These are phyloP conservation scores for Crucihimalaya himalaica DNA, from an alignment of 345 rosid genomes.

Conservation along the genomic window DNA sequence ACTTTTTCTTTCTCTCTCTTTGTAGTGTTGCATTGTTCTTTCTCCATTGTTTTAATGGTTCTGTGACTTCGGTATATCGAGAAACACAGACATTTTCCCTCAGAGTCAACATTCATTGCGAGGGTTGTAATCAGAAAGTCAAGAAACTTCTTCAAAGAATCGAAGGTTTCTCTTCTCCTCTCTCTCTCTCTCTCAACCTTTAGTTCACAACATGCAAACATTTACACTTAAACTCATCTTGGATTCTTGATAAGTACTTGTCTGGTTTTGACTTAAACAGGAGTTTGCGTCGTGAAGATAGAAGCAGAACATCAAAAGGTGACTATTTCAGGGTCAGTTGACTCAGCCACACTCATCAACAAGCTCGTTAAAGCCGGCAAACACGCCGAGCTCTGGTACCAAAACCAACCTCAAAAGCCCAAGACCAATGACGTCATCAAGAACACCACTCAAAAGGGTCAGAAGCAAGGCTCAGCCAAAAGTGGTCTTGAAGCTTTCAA, in stretches of 20 bases:
- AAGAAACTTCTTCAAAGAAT: slow-evolving; percentile 82
- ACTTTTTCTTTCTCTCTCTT: slow-evolving; percentile 16
- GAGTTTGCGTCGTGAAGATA: slow-evolving; percentile 68
- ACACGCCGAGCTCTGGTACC: slow-evolving; percentile 76
- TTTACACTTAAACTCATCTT: background rate
- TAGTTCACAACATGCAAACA: slow-evolving; percentile 26
- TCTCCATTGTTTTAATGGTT: background rate
- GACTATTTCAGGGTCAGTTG: slow-evolving; percentile 68
- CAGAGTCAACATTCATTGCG: slow-evolving; percentile 80
- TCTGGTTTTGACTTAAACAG: slow-evolving; percentile 38
- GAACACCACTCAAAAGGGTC: slow-evolving; percentile 46
- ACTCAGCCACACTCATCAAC: slow-evolving; percentile 63
- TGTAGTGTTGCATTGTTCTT: background rate
- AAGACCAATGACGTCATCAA: slow-evolving; percentile 50
- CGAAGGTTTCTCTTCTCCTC: slow-evolving; percentile 57
- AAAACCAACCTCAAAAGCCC: slow-evolving; percentile 45
- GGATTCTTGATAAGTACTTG: slow-evolving; percentile 8
- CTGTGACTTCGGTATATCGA: background rate
- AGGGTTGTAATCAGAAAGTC: slow-evolving; percentile 84
- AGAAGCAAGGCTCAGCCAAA: slow-evolving; percentile 53
- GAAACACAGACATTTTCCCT: slow-evolving; percentile 63
- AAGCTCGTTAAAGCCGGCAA: slow-evolving; percentile 71
- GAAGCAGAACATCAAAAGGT: slow-evolving; percentile 83
- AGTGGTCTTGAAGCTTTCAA: slow-evolving; percentile 46
- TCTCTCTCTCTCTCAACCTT: background rate